Evolutionary conservation across 2,329 filamentous ascomycete species (phyloP).

Genomic region (Dothideomycetes sp.): DNA sequence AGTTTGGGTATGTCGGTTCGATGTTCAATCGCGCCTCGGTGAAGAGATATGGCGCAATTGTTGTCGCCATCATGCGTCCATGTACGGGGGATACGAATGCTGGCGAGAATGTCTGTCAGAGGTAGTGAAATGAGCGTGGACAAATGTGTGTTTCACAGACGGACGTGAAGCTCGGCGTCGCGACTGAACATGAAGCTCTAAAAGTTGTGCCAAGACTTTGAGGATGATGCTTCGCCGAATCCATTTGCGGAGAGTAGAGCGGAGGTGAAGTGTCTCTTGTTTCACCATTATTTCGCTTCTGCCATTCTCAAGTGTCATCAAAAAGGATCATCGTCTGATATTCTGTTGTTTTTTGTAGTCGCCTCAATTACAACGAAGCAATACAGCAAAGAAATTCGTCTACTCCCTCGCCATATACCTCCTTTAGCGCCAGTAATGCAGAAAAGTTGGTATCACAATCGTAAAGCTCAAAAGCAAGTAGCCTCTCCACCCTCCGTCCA

Average conservation of each 20-base stretch:
- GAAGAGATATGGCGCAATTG: conserved; percentile 57
- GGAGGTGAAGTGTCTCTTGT: neutral
- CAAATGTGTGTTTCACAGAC: neutral
- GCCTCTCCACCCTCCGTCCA: neutral
- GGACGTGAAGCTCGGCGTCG: neutral
- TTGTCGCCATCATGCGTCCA: conserved; percentile 59
- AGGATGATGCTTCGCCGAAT: neutral
- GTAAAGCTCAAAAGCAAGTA: conserved; percentile 9
- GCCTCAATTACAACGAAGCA: too few species aligned
- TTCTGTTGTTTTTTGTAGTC: too few species aligned
- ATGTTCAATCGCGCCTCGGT: conserved; percentile 81
- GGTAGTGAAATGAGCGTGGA: neutral
- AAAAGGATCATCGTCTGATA: too few species aligned
- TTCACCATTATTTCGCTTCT: too few species aligned
- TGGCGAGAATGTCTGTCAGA: neutral
- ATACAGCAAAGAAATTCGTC: too few species aligned
- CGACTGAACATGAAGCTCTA: neutral
- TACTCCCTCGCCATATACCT: too few species aligned
- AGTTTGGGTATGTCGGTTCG: conserved; percentile 58
- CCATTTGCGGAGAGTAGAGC: neutral
- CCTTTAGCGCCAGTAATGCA: neutral
- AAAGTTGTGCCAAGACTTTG: neutral
- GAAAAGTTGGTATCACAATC: conserved; percentile 7
- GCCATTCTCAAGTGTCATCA: too few species aligned
- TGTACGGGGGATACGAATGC: conserved; percentile 21